Base-by-base conservation (phyloP, 352 stramenopile species). In the Phytophthora sansomeana region DNA sequence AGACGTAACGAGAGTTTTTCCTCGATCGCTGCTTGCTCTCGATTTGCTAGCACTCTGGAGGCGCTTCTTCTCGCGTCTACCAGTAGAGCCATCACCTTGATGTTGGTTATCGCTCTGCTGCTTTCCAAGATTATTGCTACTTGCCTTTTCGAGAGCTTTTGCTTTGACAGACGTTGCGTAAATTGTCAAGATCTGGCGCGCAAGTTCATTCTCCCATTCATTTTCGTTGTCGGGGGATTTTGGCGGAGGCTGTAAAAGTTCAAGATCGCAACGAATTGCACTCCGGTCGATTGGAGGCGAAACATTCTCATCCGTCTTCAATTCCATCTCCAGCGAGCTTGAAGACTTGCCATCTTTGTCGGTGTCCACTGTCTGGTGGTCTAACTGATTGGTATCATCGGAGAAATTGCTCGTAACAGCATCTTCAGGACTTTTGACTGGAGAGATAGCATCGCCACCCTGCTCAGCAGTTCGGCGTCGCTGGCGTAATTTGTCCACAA, bases 191-290 rank as follows among this genome's bases (percentile, higher is more conserved):
- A 97, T 97, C 53, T 97, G 89, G 5, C 88, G 85, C 3, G 91
- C 91, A 17, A 97, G 74, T 57, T 97, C 87, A 53, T 97, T 97
- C 61, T 97, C 91, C 91, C 91, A 97, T 54, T 89, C 80, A n/a
- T 83, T 72, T 26, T 91, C 82, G 17, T 89, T 90, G 32, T 85
- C 75, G 33, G 80, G 82, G 19, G 69, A 58, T 61, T 79, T 72
- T 16, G 74, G 58, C 5, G 80, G 80, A 41, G 79, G 82, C 7
- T 75, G 61, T 3, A 93, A 71, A 10, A 93, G 67, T 4, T 89
- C 83, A 7, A 87, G 75, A 13, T 92, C 75, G 32, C 74, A 88
- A 6, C 32, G 61, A 52, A 70, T 71, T 26, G 17, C 16, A 26
- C 39, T 46, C 28, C n/a, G 7, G 17, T 46, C 39, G n/a, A 46